Evolutionary conservation across 768 basidiomycete species (phyloP).

Genomic region (Trametes meyenii): DNA sequence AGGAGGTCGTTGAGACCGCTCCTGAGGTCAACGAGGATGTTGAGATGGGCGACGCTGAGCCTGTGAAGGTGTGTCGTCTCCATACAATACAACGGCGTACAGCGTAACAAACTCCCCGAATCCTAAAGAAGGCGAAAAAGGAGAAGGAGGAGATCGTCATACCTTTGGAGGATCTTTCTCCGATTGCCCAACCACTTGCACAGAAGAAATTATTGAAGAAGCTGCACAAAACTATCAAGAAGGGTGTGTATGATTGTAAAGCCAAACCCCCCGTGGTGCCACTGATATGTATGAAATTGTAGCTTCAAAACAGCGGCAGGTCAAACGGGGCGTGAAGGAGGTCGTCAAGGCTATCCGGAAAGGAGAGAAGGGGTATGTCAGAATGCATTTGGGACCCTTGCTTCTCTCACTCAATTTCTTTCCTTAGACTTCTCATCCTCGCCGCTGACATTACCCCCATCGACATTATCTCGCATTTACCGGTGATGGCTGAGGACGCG

Average conservation of each 20-base stretch:
- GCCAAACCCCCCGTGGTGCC: neutral
- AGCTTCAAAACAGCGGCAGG: conserved; percentile 94
- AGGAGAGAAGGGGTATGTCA: conserved; percentile 89
- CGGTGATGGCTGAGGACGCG: conserved; percentile 92
- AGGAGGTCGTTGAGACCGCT: conserved; percentile 34
- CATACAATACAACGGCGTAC: conserved; percentile 12
- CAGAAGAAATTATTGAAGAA: conserved; percentile 93
- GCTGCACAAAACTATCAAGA: conserved; percentile 92
- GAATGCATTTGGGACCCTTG: neutral
- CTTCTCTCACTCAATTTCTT: neutral
- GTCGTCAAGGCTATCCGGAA: conserved; percentile 97
- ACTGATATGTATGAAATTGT: conserved; percentile 14
- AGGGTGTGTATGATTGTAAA: conserved; percentile 51
- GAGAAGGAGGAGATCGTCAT: conserved; percentile 69
- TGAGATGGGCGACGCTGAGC: conserved; percentile 44
- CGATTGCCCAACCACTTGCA: conserved; percentile 93
- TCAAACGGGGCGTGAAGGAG: conserved; percentile 98
- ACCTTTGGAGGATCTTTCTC: conserved; percentile 81
- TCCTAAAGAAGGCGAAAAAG: conserved; percentile 63
- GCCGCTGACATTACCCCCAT: conserved; percentile 98
- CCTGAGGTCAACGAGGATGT: conserved; percentile 46
- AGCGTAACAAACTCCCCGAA: conserved; percentile 31
- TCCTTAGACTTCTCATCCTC: conserved; percentile 76
- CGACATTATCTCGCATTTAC: conserved; percentile 97
- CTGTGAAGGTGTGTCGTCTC: conserved; percentile 36